Evolutionary conservation across 768 basidiomycete species (phyloP).

Genomic region (Udeniomyces megalosporus): DNA sequence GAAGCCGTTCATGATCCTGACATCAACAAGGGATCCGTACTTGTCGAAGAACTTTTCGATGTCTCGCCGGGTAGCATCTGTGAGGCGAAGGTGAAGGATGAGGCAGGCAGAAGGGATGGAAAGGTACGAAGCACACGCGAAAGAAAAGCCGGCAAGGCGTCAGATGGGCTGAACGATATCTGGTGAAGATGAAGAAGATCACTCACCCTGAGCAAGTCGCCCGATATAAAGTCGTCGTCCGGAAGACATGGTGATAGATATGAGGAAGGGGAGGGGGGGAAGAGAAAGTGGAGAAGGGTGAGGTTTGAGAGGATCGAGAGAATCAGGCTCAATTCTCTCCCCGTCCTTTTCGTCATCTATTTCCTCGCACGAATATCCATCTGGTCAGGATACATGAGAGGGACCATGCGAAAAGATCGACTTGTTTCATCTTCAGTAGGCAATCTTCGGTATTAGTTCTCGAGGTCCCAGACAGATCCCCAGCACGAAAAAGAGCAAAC

Average conservation of each 20-base stretch:
- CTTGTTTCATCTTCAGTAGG: too few relatives aligned
- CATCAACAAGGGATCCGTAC: slow-evolving; percentile 67
- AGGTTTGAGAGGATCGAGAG: not conserved
- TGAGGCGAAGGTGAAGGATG: not conserved
- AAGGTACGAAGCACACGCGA: not conserved
- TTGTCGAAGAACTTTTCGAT: slow-evolving; percentile 79
- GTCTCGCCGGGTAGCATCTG: slow-evolving; percentile 38
- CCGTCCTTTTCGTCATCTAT: too few relatives aligned
- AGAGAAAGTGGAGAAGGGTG: not conserved
- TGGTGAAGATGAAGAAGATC: not conserved
- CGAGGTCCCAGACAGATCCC: too few relatives aligned
- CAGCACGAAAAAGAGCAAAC: too few relatives aligned
- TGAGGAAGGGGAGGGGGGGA: not conserved
- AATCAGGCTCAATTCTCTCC: too few relatives aligned
- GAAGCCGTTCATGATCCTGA: slow-evolving; percentile 90
- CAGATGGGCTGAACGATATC: not conserved
- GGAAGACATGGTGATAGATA: not conserved
- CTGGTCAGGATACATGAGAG: too few relatives aligned
- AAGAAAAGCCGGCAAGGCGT: not conserved
- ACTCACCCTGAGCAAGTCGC: slow-evolving; percentile 5
- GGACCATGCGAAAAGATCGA: too few relatives aligned
- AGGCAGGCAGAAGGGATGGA: not conserved
- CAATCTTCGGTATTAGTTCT: too few relatives aligned
- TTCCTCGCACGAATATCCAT: too few relatives aligned
- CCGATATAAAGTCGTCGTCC: slow-evolving; percentile 14